These are phyloP conservation scores for Botrytis medusae DNA, from an alignment of 2,329 filamentous ascomycete species.

Conservation along the genomic window DNA sequence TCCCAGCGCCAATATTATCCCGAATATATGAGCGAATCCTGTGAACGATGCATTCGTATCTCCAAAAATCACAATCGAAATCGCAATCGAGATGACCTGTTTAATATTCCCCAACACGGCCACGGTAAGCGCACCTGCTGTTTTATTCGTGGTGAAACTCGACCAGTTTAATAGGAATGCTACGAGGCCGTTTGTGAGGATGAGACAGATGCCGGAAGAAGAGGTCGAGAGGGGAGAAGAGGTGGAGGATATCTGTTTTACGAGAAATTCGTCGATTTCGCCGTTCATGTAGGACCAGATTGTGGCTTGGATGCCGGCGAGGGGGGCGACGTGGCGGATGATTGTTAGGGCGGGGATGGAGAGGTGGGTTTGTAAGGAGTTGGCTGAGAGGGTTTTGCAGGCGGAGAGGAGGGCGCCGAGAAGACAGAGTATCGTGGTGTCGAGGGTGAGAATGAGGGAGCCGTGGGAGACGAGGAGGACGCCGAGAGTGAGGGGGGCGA, in stretches of 20 bases:
- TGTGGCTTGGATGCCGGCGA: constrained; percentile 57
- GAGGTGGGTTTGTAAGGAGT: not conserved
- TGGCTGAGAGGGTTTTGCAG: constrained; percentile 8
- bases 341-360: not conserved
- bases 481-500: constrained; percentile 60
- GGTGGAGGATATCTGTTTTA: constrained; percentile 24
- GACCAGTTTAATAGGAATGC: constrained; percentile 58
- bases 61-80: constrained; percentile 50
- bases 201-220: constrained; percentile 28
- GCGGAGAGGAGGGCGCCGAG: not conserved
- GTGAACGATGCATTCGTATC: not conserved
- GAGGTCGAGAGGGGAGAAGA: constrained; percentile 35
- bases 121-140: constrained; percentile 58
- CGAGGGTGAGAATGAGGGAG: constrained; percentile 54
- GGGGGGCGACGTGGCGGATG: constrained; percentile 57
- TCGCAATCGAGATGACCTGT: constrained; percentile 55
- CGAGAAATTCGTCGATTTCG: constrained; percentile 48
- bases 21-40: not conserved
- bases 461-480: constrained; percentile 57
- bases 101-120: constrained; percentile 60
- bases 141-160: constrained; percentile 58
- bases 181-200: constrained; percentile 53
- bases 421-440: constrained; percentile 44
- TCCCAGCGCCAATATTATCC: not conserved
- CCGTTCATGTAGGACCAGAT: constrained; percentile 53